Evolutionary conservation across 1,284 basidiomycete species (phyloP), one percentile per base, ranked within the genome.

Genomic region (Cutaneotrichosporon daszewskae): DNA sequence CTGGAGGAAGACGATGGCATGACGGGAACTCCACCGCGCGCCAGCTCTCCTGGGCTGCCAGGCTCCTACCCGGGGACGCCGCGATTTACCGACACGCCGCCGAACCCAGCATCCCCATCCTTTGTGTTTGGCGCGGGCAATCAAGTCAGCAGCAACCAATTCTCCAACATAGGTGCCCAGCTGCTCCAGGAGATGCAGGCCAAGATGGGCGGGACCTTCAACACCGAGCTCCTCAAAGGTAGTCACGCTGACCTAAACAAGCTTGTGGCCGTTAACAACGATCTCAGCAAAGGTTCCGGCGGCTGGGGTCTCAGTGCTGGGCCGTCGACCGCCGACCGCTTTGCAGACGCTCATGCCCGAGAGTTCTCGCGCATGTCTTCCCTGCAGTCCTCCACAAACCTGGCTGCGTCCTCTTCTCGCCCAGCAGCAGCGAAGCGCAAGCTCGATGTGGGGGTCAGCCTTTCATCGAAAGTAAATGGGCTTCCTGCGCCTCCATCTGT

Each of bases 161-260:
- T 69, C 48, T 57, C 55, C 0, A 55, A 55, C 9, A 59, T 61
- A 5, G 64, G 60, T 8, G 44, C 59, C 32, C 53, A 55, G 23
- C 43, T 69, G 2, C 43, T 69, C 20, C 47, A 44, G 34, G 60
- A 69, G 42, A 66, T 69, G 61, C 60, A 66, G 45, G 57, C 63
- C 8, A 64, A 60, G 43, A 37, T 65, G 40, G 60, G 58, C 11
- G 53, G 54, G 4, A 40, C 48, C 0, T 62, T 46, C 48, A 53
- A 34, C 50, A 58, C 57, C 22, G 67, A 69, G 45, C 47, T 65
- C 12, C 49, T 69, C 24, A 68, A 66, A 47, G 67, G 67, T 8
- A 63, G 57, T 41, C 44, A 56, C 13, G 67, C 65, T 4, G 62
- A 62, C 35, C 27, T 66, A 9, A 48, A 43, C 29, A 61, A 60